Percentiles rank a stretch among this genome's conserved stretches.
Evolutionary conservation across 2,329 filamentous ascomycete species (phyloP).

Genomic region (Clonostachys byssicola): DNA sequence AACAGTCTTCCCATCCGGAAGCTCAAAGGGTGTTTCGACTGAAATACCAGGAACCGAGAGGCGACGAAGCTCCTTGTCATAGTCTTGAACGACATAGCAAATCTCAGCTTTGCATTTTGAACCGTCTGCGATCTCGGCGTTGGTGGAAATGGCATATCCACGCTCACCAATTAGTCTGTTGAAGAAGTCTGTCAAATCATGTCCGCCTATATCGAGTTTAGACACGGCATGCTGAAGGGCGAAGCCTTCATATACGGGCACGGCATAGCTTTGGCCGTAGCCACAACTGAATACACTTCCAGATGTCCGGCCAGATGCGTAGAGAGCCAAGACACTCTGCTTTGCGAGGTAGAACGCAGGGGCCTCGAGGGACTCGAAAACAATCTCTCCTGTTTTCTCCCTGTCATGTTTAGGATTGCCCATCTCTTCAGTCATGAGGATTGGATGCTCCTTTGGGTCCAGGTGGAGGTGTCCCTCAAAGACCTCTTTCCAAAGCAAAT

Average conservation of each 20-base stretch:
- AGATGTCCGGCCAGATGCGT: constrained; percentile 99
- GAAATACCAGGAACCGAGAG: constrained; percentile 97
- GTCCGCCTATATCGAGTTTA: constrained; percentile 99
- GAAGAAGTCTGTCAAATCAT: constrained; percentile 99
- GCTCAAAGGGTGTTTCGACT: constrained; percentile 99
- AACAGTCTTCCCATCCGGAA: constrained; percentile 99
- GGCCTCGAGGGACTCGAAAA: constrained; percentile 99
- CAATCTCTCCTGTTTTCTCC: constrained; percentile 99
- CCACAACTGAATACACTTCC: constrained; percentile 99
- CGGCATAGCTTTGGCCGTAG: constrained; percentile 99
- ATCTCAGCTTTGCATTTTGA: constrained; percentile 99
- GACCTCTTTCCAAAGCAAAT: constrained; percentile 99
- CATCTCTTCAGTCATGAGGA: constrained; percentile 97
- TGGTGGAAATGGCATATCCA: constrained; percentile 99
- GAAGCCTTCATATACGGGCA: constrained; percentile 99
- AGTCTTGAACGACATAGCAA: constrained; percentile 99
- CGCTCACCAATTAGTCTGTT: constrained; percentile 99
- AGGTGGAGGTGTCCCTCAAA: constrained; percentile 99
- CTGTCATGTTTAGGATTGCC: constrained; percentile 99
- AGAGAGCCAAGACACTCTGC: constrained; percentile 97
- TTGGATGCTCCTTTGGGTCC: constrained; percentile 98
- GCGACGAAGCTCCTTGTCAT: constrained; percentile 97
- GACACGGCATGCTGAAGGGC: constrained; percentile 99
- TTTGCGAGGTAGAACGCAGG: constrained; percentile 99
- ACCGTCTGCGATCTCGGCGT: constrained; percentile 99